Conservation (phyloP, 2,329 filamentous ascomycete genomes). For the Dactylellina leptospora region DNA sequence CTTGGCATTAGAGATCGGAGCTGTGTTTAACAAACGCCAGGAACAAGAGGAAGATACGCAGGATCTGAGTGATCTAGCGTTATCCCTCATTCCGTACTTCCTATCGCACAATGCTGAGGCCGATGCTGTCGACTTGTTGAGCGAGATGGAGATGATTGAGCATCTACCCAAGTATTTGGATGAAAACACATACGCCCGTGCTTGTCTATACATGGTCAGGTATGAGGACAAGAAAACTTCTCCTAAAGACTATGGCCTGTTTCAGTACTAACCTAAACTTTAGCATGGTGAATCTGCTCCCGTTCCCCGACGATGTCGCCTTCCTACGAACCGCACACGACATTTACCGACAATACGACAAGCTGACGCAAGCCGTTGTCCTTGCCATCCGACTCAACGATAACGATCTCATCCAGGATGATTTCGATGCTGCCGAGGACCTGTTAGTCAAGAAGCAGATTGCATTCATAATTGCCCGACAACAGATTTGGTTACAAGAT, state of each 20-base stretch:
- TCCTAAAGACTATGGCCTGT: too few species aligned
- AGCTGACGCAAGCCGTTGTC: conserved; percentile 90
- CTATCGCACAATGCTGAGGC: conserved; percentile 97
- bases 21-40: conserved; percentile 88
- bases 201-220: conserved; percentile 95
- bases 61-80: conserved; percentile 84
- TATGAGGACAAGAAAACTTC: background rate
- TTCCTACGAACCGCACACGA: conserved; percentile 92
- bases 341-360: conserved; percentile 92
- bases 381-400: conserved; percentile 94
- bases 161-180: conserved; percentile 88
- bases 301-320: conserved; percentile 94
- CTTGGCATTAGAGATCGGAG: conserved; percentile 91
- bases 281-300: conserved; percentile 94
- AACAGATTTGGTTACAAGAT: conserved; percentile 84
- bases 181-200: conserved; percentile 89
- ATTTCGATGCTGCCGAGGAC: conserved; percentile 82
- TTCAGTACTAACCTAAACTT: too few species aligned
- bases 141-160: conserved; percentile 96
- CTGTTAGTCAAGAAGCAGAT: conserved; percentile 88
- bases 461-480: conserved; percentile 88
- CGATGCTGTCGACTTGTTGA: conserved; percentile 95
- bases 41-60: conserved; percentile 83
- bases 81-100: conserved; percentile 90
- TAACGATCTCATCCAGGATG: conserved; percentile 78